Evolutionary conservation across 2,329 filamentous ascomycete genomes (phyloP).

Genomic region (Claviceps spartinae): DNA sequence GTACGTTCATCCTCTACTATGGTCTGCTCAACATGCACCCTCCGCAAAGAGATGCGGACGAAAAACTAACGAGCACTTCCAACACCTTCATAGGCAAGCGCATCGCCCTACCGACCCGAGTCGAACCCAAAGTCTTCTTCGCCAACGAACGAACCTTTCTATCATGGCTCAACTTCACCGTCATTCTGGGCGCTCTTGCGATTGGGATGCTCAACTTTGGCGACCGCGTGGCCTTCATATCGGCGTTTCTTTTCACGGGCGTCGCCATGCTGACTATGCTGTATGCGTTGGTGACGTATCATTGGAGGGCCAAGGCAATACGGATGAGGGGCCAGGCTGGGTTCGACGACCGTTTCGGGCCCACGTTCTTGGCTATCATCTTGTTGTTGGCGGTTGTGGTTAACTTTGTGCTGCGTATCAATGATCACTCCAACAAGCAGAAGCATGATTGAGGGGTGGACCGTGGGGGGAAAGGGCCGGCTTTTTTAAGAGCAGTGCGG

Average conservation of each 20-base stretch:
- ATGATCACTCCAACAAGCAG: conserved; percentile 27
- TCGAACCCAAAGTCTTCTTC: conserved; percentile 99
- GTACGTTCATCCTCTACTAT: conserved; percentile 33
- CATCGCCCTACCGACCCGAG: conserved; percentile 91
- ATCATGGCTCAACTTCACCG: conserved; percentile 99
- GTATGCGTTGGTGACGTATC: conserved; percentile 88
- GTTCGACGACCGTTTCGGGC: conserved; percentile 92
- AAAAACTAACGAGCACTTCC: conserved; percentile 7
- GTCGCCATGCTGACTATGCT: conserved; percentile 93
- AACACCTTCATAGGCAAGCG: conserved; percentile 64
- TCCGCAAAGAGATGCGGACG: neutral
- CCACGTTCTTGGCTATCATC: conserved; percentile 77
- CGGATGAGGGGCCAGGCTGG: conserved; percentile 81
- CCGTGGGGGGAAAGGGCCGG: too few relatives aligned
- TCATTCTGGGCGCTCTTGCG: conserved; percentile 90
- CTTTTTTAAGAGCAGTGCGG: neutral
- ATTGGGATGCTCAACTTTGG: conserved; percentile 98
- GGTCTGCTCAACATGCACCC: neutral
- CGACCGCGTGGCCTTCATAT: conserved; percentile 86
- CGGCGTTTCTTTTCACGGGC: conserved; percentile 81
- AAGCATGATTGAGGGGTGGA: conserved; percentile 10
- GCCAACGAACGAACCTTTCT: conserved; percentile 98
- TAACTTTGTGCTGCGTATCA: conserved; percentile 79
- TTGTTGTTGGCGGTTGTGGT: conserved; percentile 82
- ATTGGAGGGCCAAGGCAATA: conserved; percentile 93